Evolutionary conservation across 2,329 filamentous ascomycete species (phyloP).

Genomic region (Rhynchosporium agropyri): DNA sequence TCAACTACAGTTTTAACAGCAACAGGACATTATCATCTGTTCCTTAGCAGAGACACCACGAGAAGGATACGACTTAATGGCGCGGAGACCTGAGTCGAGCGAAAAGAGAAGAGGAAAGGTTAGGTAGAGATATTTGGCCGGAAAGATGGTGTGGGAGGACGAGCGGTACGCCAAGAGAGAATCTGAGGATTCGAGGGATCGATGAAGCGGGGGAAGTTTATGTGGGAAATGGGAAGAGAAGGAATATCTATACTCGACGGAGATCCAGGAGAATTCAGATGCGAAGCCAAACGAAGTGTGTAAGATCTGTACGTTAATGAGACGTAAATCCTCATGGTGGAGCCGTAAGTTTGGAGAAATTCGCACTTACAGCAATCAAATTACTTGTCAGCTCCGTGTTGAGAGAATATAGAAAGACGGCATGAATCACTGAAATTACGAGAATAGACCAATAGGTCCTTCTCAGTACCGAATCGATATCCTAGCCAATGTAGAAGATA

Average conservation of each 20-base stretch:
- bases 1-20: too few relatives aligned
- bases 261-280: constrained; percentile 2
- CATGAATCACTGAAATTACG: neutral
- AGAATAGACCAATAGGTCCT: neutral
- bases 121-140: constrained; percentile 3
- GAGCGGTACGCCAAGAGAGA: constrained; percentile 6
- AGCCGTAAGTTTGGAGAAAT: neutral
- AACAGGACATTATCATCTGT: neutral
- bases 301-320: neutral
- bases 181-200: neutral
- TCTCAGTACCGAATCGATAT: too few relatives aligned
- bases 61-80: too few relatives aligned
- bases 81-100: neutral
- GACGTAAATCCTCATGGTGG: neutral
- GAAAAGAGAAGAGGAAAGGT: neutral
- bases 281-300: neutral
- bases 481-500: too few relatives aligned
- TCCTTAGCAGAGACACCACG: neutral
- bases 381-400: constrained; percentile 8
- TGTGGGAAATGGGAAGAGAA: neutral
- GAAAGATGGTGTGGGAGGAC: constrained; percentile 9
- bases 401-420: constrained; percentile 5
- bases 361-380: constrained; percentile 2
- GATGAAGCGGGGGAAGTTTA: neutral
- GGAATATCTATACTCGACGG: neutral